phyloP scores from a whole-genome alignment of 1,284 basidiomycete species.

The Papiliotrema flavescens region DNA sequence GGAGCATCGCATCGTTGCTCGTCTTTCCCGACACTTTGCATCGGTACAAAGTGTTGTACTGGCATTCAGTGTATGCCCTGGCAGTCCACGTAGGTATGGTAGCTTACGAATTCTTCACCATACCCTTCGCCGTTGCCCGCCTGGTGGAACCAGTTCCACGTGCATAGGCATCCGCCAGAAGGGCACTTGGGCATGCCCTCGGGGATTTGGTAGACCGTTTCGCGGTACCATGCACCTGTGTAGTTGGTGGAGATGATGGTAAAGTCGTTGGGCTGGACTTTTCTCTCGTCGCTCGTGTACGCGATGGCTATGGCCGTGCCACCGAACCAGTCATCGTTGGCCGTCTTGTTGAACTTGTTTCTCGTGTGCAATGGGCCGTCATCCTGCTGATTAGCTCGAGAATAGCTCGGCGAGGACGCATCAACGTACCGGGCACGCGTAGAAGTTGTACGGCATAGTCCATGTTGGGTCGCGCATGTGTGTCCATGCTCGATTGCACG shows the following conservation, averaged over 20 bases:
- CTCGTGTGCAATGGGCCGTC: constrained; percentile 4
- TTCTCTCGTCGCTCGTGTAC: constrained; percentile 58
- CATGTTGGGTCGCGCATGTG: constrained; percentile 4
- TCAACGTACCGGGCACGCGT: constrained; percentile 1
- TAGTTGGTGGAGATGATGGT: constrained; percentile 69
- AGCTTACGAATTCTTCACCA: constrained; percentile 8
- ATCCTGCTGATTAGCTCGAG: background rate
- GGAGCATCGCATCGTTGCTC: constrained; percentile 48
- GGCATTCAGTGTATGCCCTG: background rate
- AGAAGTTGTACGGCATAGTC: background rate
- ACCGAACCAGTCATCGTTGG: constrained; percentile 42
- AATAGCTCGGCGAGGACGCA: too few relatives aligned
- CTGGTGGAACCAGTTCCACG: constrained; percentile 64
- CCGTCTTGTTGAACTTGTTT: constrained; percentile 37
- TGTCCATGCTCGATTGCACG: constrained; percentile 10
- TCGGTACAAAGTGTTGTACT: constrained; percentile 69
- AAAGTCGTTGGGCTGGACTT: constrained; percentile 63
- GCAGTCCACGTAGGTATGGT: too few relatives aligned
- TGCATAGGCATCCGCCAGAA: constrained; percentile 58
- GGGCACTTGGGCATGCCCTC: constrained; percentile 64
- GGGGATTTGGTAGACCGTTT: constrained; percentile 63
- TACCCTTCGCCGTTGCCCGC: constrained; percentile 15
- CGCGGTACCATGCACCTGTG: constrained; percentile 63
- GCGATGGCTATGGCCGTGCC: constrained; percentile 68
- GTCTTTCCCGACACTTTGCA: constrained; percentile 59